phyloP scores from a whole-genome alignment of 106 monocot genomes.

The Agapanthus africanus region DNA sequence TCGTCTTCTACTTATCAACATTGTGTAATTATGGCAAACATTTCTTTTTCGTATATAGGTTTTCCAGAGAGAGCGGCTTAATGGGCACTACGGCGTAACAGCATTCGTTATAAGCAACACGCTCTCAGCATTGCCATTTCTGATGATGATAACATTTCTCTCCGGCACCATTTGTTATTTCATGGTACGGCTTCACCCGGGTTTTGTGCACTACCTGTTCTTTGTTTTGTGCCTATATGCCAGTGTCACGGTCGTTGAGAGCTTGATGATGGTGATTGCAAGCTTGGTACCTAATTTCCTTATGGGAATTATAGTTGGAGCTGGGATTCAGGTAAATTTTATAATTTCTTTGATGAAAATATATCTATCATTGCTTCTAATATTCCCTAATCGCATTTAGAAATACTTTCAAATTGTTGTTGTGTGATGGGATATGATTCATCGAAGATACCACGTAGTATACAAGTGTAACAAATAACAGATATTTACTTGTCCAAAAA shows the following conservation, averaged over 20 bases:
- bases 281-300: conserved; percentile 85
- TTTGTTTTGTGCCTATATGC: conserved; percentile 67
- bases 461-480: too few relatives aligned
- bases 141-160: conserved; percentile 62
- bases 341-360: neutral
- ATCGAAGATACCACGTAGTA: too few relatives aligned
- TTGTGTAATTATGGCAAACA: too few relatives aligned
- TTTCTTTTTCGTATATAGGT: conserved; percentile 38
- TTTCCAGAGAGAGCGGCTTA: conserved; percentile 81
- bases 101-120: conserved; percentile 90
- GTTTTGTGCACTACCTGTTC: conserved; percentile 71
- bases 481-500: too few relatives aligned
- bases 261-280: conserved; percentile 89
- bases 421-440: too few relatives aligned
- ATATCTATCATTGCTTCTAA: too few relatives aligned
- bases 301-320: conserved; percentile 82
- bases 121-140: conserved; percentile 66
- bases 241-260: conserved; percentile 78
- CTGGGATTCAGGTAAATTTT: conserved; percentile 67
- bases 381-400: too few relatives aligned
- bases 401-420: too few relatives aligned
- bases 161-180: conserved; percentile 85
- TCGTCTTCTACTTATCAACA: too few relatives aligned
- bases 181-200: conserved; percentile 79
- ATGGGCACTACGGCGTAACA: conserved; percentile 81